Conservation (phyloP, 1,139 yeast genomes). For the Nematodospora anomalae region DNA sequence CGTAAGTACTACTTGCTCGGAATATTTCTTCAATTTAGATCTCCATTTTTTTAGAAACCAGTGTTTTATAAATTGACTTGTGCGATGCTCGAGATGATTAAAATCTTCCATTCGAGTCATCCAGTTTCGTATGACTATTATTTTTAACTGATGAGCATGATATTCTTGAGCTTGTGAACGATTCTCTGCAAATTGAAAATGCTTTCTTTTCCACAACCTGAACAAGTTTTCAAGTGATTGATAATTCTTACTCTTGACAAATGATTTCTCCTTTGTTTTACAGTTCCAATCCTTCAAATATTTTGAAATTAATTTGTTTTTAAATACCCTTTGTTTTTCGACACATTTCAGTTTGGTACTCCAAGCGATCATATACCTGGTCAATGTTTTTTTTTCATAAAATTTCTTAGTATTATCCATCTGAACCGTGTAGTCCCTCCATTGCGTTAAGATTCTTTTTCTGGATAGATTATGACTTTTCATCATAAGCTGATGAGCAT, state of each 20-base stretch:
- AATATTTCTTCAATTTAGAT: constrained; percentile 1
- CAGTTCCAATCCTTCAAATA: constrained; percentile 4
- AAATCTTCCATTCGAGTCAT: neutral
- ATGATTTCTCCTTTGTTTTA: constrained; percentile 15
- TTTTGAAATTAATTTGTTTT: constrained; percentile 5
- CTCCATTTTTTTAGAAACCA: constrained; percentile 14
- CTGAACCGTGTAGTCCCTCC: constrained; percentile 17
- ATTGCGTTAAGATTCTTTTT: constrained; percentile 12
- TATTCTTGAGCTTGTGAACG: neutral
- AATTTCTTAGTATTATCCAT: constrained; percentile 15
- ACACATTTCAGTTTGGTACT: constrained; percentile 10
- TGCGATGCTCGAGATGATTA: neutral
- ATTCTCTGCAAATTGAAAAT: neutral
- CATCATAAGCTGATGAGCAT: constrained; percentile 10
- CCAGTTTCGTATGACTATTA: constrained; percentile 3
- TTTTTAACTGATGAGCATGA: neutral
- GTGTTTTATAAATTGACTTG: constrained; percentile 3
- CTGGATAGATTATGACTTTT: neutral
- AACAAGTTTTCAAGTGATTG: neutral
- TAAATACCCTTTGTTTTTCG: neutral
- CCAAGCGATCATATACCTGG: constrained; percentile 17
- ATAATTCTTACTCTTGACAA: constrained; percentile 7
- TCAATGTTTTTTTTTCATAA: constrained; percentile 7
- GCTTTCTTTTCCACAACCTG: constrained; percentile 3
- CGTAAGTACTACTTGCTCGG: neutral